A percentile compares a stretch with the other conserved stretches of the same genome.
Conservation (phyloP, 2,329 filamentous ascomycete species). For the Stylonectria norvegica region DNA sequence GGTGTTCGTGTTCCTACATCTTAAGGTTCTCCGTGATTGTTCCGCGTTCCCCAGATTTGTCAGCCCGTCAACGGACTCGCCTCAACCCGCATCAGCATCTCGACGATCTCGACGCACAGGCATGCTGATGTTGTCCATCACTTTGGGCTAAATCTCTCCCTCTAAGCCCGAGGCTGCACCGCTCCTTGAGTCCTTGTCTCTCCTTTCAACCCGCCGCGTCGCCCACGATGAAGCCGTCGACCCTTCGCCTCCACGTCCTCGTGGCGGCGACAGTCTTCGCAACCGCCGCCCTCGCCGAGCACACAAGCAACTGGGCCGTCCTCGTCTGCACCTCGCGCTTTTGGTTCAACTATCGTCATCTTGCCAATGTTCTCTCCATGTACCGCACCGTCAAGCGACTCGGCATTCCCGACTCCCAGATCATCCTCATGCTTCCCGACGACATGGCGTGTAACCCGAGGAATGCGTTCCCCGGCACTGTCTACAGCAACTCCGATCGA, state of each 20-base stretch:
- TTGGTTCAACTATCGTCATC: slow-evolving; percentile 99
- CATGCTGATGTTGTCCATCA: slow-evolving; percentile 20
- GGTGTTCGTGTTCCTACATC: too few relatives aligned
- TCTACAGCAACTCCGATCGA: slow-evolving; percentile 97
- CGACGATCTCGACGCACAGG: slow-evolving; percentile 8
- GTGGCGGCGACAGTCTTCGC: slow-evolving; percentile 47
- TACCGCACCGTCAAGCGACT: slow-evolving; percentile 98
- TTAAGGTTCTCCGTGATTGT: background rate
- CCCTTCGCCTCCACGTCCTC: slow-evolving; percentile 45
- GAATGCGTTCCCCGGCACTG: slow-evolving; percentile 94
- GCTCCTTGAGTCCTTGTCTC: slow-evolving; percentile 1
- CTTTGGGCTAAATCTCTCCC: slow-evolving; percentile 11
- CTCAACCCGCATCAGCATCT: slow-evolving; percentile 6
- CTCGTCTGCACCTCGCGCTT: slow-evolving; percentile 98
- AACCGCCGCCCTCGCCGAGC: slow-evolving; percentile 58
- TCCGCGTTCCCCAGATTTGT: slow-evolving; percentile 21
- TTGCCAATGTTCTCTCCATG: slow-evolving; percentile 94
- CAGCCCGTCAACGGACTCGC: slow-evolving; percentile 18
- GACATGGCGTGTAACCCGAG: slow-evolving; percentile 99
- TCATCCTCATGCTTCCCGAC: slow-evolving; percentile 99
- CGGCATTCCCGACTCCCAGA: slow-evolving; percentile 96
- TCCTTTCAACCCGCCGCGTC: slow-evolving; percentile 5
- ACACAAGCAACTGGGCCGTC: slow-evolving; percentile 99
- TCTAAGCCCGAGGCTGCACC: slow-evolving; percentile 1
- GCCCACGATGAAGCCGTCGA: slow-evolving; percentile 48